phyloP scores from a whole-genome alignment of 176 grass and related monocot genomes.

The Phoenix roebelenii region DNA sequence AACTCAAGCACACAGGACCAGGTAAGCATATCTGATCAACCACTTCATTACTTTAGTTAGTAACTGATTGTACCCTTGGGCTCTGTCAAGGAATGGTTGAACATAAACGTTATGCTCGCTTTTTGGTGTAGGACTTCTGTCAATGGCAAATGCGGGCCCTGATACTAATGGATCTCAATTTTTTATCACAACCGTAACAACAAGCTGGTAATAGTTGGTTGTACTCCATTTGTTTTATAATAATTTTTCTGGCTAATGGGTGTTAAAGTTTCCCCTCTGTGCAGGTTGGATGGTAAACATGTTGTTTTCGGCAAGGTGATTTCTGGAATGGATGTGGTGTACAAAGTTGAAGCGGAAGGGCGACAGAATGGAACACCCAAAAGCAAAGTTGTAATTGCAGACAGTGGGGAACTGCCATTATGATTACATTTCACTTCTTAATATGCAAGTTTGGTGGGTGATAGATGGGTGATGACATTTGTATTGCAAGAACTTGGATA shows the following conservation, averaged over 20 bases:
- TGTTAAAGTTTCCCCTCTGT: too few species aligned
- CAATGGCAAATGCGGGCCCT: conserved; percentile 92
- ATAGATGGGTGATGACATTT: too few species aligned
- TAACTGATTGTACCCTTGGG: not conserved
- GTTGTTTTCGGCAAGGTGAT: conserved; percentile 96
- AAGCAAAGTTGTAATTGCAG: conserved; percentile 57
- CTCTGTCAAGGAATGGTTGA: not conserved
- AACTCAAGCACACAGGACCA: conserved; percentile 96
- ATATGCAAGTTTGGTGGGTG: too few species aligned
- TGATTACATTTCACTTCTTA: conserved; percentile 16
- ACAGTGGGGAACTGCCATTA: conserved; percentile 71
- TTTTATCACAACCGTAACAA: conserved; percentile 96
- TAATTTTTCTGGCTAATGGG: too few species aligned
- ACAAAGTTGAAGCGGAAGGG: conserved; percentile 95
- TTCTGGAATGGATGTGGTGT: conserved; percentile 96
- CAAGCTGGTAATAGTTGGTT: conserved; percentile 53
- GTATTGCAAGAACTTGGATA: too few species aligned
- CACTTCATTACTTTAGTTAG: not conserved
- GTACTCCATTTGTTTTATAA: not conserved
- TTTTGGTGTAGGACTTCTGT: conserved; percentile 45
- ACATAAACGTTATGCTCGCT: too few species aligned
- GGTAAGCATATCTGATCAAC: conserved; percentile 21
- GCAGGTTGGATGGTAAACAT: conserved; percentile 92
- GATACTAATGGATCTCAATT: conserved; percentile 96
- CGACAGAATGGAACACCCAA: conserved; percentile 66